These are phyloP conservation scores for Apiospora marii DNA, from an alignment of 2,329 filamentous ascomycete species.

Conservation along the genomic window DNA sequence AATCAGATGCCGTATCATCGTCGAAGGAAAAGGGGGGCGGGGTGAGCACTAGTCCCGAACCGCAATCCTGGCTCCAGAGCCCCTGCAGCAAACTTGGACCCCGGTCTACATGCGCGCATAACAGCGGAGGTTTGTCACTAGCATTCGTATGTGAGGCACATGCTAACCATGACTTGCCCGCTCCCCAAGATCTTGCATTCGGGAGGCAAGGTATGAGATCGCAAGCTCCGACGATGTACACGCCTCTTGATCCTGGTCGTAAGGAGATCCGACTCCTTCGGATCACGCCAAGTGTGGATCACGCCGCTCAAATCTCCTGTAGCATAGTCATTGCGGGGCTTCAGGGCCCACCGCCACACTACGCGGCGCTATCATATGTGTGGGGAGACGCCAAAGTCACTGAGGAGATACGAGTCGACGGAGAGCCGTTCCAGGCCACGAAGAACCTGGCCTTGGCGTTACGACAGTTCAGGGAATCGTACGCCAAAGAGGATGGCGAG, in stretches of 20 bases:
- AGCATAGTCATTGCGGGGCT: not conserved
- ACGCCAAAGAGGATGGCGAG: not conserved
- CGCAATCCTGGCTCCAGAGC: no score
- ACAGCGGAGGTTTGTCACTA: no score
- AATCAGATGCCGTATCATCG: no score
- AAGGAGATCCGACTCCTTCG: not conserved
- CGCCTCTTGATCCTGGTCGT: not conserved
- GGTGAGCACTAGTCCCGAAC: no score
- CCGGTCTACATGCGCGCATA: no score
- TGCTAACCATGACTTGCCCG: no score
- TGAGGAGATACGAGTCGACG: not conserved
- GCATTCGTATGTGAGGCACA: no score
- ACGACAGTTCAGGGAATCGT: not conserved
- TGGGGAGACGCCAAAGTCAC: not conserved
- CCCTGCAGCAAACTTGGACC: no score
- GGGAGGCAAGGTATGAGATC: no score
- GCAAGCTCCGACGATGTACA: not conserved
- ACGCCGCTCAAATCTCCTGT: not conserved
- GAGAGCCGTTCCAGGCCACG: not conserved
- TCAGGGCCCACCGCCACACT: not conserved
- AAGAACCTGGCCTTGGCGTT: not conserved
- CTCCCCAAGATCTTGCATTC: no score
- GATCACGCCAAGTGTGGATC: not conserved
- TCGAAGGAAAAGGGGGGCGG: no score
- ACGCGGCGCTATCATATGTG: not conserved